A percentile compares a stretch with the other conserved stretches of the same genome.
These are phyloP conservation scores for Yamadazyma blattariae DNA, from an alignment of 1,139 yeast species.

Conservation along the genomic window DNA sequence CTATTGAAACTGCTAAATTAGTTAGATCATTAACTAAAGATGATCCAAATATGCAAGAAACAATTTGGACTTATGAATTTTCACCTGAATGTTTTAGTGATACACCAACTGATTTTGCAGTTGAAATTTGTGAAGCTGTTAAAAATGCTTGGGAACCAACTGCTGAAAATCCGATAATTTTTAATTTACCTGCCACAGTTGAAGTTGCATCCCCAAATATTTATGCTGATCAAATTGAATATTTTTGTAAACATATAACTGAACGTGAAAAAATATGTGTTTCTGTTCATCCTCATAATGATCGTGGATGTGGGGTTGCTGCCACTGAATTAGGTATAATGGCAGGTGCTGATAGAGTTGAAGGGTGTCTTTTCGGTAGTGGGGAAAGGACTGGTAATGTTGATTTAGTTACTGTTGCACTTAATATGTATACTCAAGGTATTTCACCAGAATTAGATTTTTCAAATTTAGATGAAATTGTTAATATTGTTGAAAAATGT, in stretches of 20 bases:
- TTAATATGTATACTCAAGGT: constrained; percentile 94
- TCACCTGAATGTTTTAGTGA: constrained; percentile 96
- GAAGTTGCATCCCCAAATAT: constrained; percentile 93
- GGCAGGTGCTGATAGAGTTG: constrained; percentile 98
- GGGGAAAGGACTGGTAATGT: constrained; percentile 99
- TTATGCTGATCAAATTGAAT: constrained; percentile 95
- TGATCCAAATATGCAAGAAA: constrained; percentile 67
- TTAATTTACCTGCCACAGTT: constrained; percentile 98
- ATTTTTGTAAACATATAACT: constrained; percentile 71
- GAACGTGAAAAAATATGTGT: constrained; percentile 85
- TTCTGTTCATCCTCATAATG: constrained; percentile 94
- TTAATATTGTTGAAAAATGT: constrained; percentile 87
- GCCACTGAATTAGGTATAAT: constrained; percentile 91
- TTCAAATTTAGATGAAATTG: constrained; percentile 75
- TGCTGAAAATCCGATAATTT: constrained; percentile 79
- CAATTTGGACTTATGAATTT: constrained; percentile 88
- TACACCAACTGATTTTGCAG: constrained; percentile 78
- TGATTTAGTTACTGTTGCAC: constrained; percentile 87
- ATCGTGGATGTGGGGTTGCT: constrained; percentile 97
- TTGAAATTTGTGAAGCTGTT: constrained; percentile 92
- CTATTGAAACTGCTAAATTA: constrained; percentile 77
- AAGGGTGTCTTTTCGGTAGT: constrained; percentile 95
- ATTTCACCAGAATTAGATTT: constrained; percentile 83
- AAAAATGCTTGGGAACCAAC: constrained; percentile 91
- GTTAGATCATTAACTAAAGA: constrained; percentile 87